phyloP scores from a whole-genome alignment of 1,139 yeast species.

The Debaryomycetaceae sp. region DNA sequence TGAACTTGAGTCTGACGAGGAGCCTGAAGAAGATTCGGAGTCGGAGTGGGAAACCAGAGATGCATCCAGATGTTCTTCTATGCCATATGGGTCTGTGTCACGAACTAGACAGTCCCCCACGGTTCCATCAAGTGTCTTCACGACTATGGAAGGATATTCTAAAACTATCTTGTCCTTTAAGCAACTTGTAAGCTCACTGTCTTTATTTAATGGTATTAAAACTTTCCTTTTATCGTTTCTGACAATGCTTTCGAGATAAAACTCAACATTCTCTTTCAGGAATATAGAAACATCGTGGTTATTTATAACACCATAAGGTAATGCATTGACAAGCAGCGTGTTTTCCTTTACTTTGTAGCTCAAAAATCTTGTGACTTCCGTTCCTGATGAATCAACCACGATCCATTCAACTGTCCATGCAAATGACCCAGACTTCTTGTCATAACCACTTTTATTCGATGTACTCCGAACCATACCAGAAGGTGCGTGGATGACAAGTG shows the following conservation, averaged over 20 bases:
- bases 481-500: conserved; percentile 51
- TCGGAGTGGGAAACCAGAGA: conserved; percentile 2
- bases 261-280: conserved; percentile 20
- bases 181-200: conserved; percentile 34
- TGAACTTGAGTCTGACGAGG: conserved; percentile 10
- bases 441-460: conserved; percentile 71
- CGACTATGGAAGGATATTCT: conserved; percentile 72
- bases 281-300: conserved; percentile 10
- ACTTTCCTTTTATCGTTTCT: conserved; percentile 13
- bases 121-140: conserved; percentile 23
- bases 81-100: conserved; percentile 17
- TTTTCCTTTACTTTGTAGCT: conserved; percentile 47
- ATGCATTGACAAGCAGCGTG: conserved; percentile 28
- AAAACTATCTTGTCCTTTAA: conserved; percentile 58
- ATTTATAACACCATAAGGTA: conserved; percentile 35
- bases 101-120: conserved; percentile 12
- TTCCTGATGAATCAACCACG: conserved; percentile 27
- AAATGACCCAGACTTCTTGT: conserved; percentile 56
- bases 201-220: conserved; percentile 20
- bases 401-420: conserved; percentile 84
- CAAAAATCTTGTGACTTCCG: conserved; percentile 26
- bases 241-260: conserved; percentile 35
- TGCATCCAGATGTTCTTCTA: conserved; percentile 5
- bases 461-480: conserved; percentile 71
- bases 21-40: conserved; percentile 11